Conservation (phyloP, 441 rosid genomes). For the Corymbia calophylla region DNA sequence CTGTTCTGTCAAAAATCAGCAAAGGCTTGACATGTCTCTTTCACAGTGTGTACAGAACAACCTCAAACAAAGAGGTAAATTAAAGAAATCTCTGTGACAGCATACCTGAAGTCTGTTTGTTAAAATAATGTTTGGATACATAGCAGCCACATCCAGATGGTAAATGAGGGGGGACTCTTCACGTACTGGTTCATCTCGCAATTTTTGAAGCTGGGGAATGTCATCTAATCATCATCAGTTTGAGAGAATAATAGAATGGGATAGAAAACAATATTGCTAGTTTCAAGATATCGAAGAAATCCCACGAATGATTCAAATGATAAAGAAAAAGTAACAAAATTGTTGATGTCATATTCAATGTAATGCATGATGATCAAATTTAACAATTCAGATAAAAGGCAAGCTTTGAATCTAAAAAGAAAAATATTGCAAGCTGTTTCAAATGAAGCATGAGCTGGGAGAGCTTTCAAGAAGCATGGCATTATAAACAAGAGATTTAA, state of each 20-base stretch:
- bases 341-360: background rate
- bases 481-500: background rate
- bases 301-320: background rate
- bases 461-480: background rate
- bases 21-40: background rate
- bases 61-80: background rate
- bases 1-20: background rate
- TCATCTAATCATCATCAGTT: background rate
- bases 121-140: slow-evolving; percentile 99
- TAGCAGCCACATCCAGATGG: slow-evolving; percentile 99
- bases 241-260: background rate
- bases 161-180: slow-evolving; percentile 97
- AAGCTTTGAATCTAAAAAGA: background rate
- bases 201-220: slow-evolving; percentile 58
- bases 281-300: background rate
- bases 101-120: slow-evolving; percentile 99
- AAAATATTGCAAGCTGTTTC: background rate
- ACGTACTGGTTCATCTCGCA: slow-evolving; percentile 77
- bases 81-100: slow-evolving; percentile 1
- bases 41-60: background rate
- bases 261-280: background rate
- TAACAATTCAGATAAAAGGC: background rate
- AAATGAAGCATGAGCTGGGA: background rate
- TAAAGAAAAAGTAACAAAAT: background rate
- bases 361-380: background rate